A percentile compares a stretch with the other conserved stretches of the same genome.
Conservation (phyloP, 805 yeast genomes). For the Scheffersomyces amazonensis region DNA sequence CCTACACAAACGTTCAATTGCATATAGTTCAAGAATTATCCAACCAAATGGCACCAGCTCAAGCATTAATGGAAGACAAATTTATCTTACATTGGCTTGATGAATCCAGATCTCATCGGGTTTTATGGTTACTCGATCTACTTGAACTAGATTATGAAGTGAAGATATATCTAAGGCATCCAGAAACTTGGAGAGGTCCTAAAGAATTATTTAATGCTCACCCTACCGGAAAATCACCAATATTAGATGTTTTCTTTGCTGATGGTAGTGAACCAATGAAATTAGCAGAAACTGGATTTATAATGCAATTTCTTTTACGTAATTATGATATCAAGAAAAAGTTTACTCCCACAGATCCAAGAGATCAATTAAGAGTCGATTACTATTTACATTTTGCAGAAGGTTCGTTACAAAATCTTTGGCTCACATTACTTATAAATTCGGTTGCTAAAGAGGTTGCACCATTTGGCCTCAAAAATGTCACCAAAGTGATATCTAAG, state of each 20-base stretch:
- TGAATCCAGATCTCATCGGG: constrained; percentile 58
- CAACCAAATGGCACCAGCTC: background rate
- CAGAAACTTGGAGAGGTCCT: constrained; percentile 43
- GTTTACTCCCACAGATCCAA: constrained; percentile 25
- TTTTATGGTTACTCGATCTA: constrained; percentile 65
- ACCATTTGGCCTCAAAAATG: constrained; percentile 47
- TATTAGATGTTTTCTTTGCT: constrained; percentile 42
- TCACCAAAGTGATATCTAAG: constrained; percentile 42
- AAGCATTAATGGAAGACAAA: constrained; percentile 12
- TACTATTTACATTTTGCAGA: constrained; percentile 59
- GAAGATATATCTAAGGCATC: constrained; percentile 50
- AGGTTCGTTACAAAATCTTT: constrained; percentile 55
- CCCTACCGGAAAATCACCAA: constrained; percentile 64
- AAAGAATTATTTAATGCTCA: constrained; percentile 49
- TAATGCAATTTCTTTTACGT: constrained; percentile 33
- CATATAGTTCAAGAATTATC: too few species aligned
- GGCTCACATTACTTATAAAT: constrained; percentile 37
- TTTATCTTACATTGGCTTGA: constrained; percentile 39
- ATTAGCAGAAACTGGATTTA: constrained; percentile 37
- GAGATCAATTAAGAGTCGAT: constrained; percentile 44
- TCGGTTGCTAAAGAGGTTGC: constrained; percentile 39
- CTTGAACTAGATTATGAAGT: constrained; percentile 54
- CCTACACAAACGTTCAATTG: too few species aligned
- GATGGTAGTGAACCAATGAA: constrained; percentile 33
- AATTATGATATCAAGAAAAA: constrained; percentile 30